phyloP scores from a whole-genome alignment of 2,329 filamentous ascomycete genomes.

The Fonsecaea pedrosoi region DNA sequence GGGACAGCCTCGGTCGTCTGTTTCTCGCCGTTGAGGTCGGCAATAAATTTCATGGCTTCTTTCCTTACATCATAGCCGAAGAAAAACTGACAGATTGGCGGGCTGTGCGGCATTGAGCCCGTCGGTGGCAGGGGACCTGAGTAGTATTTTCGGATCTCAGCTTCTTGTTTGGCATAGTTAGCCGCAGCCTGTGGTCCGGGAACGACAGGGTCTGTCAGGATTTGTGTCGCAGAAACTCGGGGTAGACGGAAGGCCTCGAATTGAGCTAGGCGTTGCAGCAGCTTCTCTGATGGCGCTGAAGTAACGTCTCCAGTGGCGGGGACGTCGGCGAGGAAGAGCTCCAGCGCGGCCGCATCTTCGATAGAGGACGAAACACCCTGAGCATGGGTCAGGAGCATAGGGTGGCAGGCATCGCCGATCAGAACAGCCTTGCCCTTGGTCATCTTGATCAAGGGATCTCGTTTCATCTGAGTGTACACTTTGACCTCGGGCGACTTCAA shows the following conservation, averaged over 20 bases:
- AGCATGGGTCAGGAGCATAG: conserved; percentile 40
- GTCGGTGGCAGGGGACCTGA: conserved; percentile 38
- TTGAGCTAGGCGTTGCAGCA: conserved; percentile 34
- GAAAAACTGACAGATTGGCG: conserved; percentile 39
- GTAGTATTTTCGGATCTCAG: conserved; percentile 39
- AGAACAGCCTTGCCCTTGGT: conserved; percentile 61
- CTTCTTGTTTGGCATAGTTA: conserved; percentile 37
- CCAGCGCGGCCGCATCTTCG: conserved; percentile 39
- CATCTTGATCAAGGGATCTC: conserved; percentile 51
- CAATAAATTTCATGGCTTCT: conserved; percentile 31
- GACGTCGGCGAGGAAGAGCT: conserved; percentile 37
- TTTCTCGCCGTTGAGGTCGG: conserved; percentile 19
- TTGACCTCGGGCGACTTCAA: conserved; percentile 39
- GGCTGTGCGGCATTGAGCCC: conserved; percentile 37
- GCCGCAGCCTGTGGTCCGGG: conserved; percentile 38
- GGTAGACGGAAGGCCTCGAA: conserved; percentile 38
- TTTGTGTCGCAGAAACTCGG: conserved; percentile 39
- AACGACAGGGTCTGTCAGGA: conserved; percentile 38
- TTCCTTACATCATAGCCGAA: conserved; percentile 39
- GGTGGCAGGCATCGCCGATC: conserved; percentile 64
- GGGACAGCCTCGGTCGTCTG: background rate
- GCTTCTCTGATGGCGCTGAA: conserved; percentile 29
- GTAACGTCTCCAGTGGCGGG: conserved; percentile 25
- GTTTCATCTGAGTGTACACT: conserved; percentile 41
- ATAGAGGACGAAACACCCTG: conserved; percentile 40